Base-by-base conservation (phyloP, 495 filamentous ascomycete genomes). In the Daldinia vernicosa region DNA sequence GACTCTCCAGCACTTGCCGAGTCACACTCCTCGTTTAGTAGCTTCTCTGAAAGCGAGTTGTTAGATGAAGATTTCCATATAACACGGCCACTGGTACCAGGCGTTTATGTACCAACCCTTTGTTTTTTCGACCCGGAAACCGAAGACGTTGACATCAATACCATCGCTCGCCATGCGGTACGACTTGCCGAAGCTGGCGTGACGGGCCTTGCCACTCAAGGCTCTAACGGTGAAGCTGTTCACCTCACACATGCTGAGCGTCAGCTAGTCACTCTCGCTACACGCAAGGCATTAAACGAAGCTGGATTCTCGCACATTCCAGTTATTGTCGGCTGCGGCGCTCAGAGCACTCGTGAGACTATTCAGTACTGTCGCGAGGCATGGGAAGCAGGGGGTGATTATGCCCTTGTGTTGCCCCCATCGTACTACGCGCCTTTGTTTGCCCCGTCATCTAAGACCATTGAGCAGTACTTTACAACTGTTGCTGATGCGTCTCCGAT, bases 141-240 rank as follows among this genome's bases (percentile, higher is more conserved):
- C 22, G 93, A 97, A 78, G 88, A 95, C 39, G 84, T 97, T 63
- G 92, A 96, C 72, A 76, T 90, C 8, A 71, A 75, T 35, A 91
- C 91, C 37, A 90, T 89, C 55, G 85, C 87, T 60, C 89, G 83
- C 61, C 94, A 97, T 78, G 91, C 93, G 33, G 88, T 92, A 57
- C 91, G 92, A 72, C 91, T 97, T n/a, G 93, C 92, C 57, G 79
- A 87, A 58, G 89, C 91, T 51, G 93, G 93, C 58, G 87, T 96
- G 35, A 86, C 89, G 43, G 94, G 93, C 54, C 83, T 97, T 40
- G 89, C 92, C 53, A 93, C 92, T 17, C 93, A 96, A 78, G 94
- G 94, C 28, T 94, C 92, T 78, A 97, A 97, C 76, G 94, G 94
- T 62, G 94, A 96, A 82, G 92, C 93, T 12, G 92, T 95, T 15